phyloP scores from a whole-genome alignment of 2,329 filamentous ascomycete species.

The Metarhizium rileyi region DNA sequence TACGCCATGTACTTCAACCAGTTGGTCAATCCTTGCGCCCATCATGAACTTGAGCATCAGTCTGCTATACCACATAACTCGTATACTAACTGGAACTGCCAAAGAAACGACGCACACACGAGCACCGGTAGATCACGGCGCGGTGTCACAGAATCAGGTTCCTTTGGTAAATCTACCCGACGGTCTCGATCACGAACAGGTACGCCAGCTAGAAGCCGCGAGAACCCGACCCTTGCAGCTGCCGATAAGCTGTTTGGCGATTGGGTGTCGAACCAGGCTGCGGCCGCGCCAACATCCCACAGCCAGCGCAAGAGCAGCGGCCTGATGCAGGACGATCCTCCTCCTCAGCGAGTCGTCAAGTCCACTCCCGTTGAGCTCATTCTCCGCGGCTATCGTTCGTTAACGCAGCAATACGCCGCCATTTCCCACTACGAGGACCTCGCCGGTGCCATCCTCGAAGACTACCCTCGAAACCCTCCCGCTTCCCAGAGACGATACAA shows the following conservation, averaged over 20 bases:
- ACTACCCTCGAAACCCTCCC: constrained; percentile 82
- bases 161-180: constrained; percentile 57
- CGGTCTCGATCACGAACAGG: constrained; percentile 53
- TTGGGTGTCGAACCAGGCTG: constrained; percentile 43
- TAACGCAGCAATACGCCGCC: constrained; percentile 69
- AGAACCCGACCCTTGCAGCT: constrained; percentile 52
- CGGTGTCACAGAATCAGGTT: constrained; percentile 49
- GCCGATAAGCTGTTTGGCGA: constrained; percentile 53
- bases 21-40: constrained; percentile 29
- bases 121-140: constrained; percentile 39
- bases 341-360: constrained; percentile 23
- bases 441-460: constrained; percentile 80
- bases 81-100: neutral
- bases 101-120: constrained; percentile 43
- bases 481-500: constrained; percentile 61
- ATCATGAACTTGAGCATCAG: constrained; percentile 6
- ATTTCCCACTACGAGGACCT: constrained; percentile 82
- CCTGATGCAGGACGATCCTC: constrained; percentile 30
- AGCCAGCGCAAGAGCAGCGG: constrained; percentile 27
- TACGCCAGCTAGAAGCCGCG: constrained; percentile 43
- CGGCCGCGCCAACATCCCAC: constrained; percentile 15
- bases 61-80: neutral
- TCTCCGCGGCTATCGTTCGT: constrained; percentile 66
- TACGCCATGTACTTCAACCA: constrained; percentile 58
- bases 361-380: constrained; percentile 61